Evolutionary conservation across 2,329 filamentous ascomycete genomes (phyloP), one percentile per base, ranked within the genome.

Genomic region (Penicillium aurantiogriseum): DNA sequence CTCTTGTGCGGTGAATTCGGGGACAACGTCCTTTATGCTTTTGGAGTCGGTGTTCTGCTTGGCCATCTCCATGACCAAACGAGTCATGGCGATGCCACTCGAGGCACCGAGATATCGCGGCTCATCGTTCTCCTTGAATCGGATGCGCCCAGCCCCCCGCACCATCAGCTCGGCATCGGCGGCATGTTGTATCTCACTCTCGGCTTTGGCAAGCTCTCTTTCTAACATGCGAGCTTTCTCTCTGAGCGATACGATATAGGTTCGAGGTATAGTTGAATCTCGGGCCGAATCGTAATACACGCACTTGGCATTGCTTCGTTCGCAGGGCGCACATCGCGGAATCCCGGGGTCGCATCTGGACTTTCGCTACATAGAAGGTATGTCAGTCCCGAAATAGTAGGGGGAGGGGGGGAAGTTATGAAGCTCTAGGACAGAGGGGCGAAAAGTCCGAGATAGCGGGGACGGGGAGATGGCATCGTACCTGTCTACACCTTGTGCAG

Each of bases 261-360:
- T 89, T 61, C 94, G 88, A 61, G 91, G 90, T 67, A 97, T 91
- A 71, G 90, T 92, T 68, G 86, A 87, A 61, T 90, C 89, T 74
- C 92, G 94, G 51, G 89, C 83, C 31, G 92, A 91, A 76, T 99
- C 94, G 74, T 89, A 96, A 78, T 97, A 99, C 72, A 97, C 93
- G 83, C 94, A 99, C 59, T 87, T 84, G 31, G 92, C 91, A 69
- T 92, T 92, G 62, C 91, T 92, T 66, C 93, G 86, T 77, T 97
- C 92, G 79, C 94, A 99, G 23, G 93, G 92, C 19, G 91, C 84
- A 76, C 94, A 99, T 70, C 90, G 89, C 40, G 94, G 94, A 23
- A 99, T 84, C 15, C 90, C 90, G 4, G 94, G 90, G 76, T 97
- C 94, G 80, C 94, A 99, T 80, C 92, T 84, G 38, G 93, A 97